These are phyloP conservation scores for Emericellopsis cladophorae DNA, from an alignment of 2,329 filamentous ascomycete species.

Conservation along the genomic window DNA sequence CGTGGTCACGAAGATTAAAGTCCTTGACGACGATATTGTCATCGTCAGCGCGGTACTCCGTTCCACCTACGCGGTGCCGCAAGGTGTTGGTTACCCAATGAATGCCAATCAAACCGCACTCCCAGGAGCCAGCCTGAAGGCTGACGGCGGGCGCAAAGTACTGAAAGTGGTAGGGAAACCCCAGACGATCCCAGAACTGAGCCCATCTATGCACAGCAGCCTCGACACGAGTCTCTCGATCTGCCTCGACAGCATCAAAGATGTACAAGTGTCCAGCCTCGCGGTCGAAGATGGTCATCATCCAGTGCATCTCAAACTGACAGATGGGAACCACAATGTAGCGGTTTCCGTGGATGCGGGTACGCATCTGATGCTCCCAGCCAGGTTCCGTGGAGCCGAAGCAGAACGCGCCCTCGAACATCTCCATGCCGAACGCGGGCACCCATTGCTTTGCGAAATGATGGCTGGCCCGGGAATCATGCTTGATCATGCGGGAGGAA, in stretches of 20 bases:
- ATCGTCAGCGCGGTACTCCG: not conserved
- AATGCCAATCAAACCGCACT: conserved; percentile 5
- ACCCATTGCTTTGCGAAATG: not conserved
- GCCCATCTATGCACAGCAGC: conserved; percentile 8
- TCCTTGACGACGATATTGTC: conserved; percentile 1
- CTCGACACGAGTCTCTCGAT: conserved; percentile 4
- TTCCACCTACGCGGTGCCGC: conserved; percentile 5
- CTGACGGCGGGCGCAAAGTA: conserved; percentile 6
- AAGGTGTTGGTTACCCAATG: conserved; percentile 8
- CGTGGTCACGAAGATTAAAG: not conserved
- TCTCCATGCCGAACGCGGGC: conserved; percentile 2
- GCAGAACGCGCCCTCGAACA: conserved; percentile 3
- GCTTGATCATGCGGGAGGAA: no score
- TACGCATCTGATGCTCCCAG: not conserved
- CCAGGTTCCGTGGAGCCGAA: not conserved
- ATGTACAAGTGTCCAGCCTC: conserved; percentile 7
- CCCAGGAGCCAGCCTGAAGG: conserved; percentile 1
- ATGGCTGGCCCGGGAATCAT: not conserved
- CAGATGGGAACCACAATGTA: conserved; percentile 7
- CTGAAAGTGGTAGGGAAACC: conserved; percentile 6
- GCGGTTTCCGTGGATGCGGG: conserved; percentile 2
- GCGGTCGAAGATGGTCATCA: conserved; percentile 11
- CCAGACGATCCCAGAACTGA: conserved; percentile 7
- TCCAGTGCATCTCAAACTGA: conserved; percentile 5
- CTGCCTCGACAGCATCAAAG: conserved; percentile 6